Base-by-base conservation (phyloP, 495 filamentous ascomycete genomes). In the Pyrenula massariospora region DNA sequence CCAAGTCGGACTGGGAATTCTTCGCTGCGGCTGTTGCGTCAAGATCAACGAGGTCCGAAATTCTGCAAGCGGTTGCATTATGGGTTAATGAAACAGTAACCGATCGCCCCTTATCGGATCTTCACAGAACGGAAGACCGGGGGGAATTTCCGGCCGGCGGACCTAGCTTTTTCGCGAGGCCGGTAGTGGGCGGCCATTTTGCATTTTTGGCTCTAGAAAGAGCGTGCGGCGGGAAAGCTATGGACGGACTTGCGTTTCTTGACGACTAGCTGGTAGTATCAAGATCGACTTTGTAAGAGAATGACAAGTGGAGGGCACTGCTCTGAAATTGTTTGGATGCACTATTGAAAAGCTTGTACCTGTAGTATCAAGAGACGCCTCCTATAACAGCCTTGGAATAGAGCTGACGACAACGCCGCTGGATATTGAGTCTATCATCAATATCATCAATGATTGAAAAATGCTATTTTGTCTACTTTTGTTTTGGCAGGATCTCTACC, bases 1-100 rank as follows among this genome's bases (percentile, higher is more conserved):
- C 91, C 21, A 96, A 96, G 70, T 86, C 83, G 31, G 91, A 95
- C 69, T 95, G 91, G 91, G 86, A 95, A 63, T 88, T 95, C 69
- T 95, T 91, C 65, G 84, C 84, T 1, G 89, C 91, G 56, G 87
- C 91, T 1, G 83, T 95, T 10, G 79, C 88, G 12, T 79, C 77
- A 50, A 74, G 80, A 59, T 65, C 74, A 54, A 84, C 86, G 8
- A 80, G 87, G 42, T 71, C 77, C 12, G 80, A 88, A 70, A 89
- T 95, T 57, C 71, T 95, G 36, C 75, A 84, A n/a, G 80, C 80
- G 25, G 81, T 95, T 53, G 89, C 88, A 0, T 75, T 70, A 53
- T 96, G 91, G 90, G 78, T 95, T 58, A 91, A 92, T 58, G 85
- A 95, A 68, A 95, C 91, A 0, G 73, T 71, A 47, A 90, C 84